phyloP scores from a whole-genome alignment of 768 basidiomycete genomes.

The Cystofilobasidium ferigula region DNA sequence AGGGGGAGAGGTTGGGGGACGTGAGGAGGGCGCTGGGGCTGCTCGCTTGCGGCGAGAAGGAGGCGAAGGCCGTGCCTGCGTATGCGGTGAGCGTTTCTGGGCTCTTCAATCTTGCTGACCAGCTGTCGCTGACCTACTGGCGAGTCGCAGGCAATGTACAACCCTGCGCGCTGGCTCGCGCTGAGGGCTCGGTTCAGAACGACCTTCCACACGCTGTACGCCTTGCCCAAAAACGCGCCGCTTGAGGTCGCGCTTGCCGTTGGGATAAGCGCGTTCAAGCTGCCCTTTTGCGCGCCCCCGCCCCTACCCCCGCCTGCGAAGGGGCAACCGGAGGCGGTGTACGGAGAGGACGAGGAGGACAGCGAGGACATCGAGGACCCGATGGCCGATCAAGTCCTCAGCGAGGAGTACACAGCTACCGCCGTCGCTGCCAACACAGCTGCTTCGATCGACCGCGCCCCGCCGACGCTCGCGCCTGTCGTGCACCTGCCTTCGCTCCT shows the following conservation, averaged over 20 bases:
- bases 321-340: too few relatives aligned
- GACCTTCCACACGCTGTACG: constrained; percentile 77
- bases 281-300: constrained; percentile 60
- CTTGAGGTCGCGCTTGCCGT: constrained; percentile 80
- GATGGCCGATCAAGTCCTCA: too few relatives aligned
- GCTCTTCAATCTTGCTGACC: background rate
- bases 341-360: too few relatives aligned
- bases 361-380: too few relatives aligned
- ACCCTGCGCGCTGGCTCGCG: constrained; percentile 60
- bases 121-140: background rate
- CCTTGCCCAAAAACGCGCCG: constrained; percentile 73
- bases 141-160: constrained; percentile 61
- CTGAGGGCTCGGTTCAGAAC: constrained; percentile 69
- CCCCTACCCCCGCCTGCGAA: too few relatives aligned
- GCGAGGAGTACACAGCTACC: background rate
- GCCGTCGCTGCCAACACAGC: background rate
- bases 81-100: constrained; percentile 53
- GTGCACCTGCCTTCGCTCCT: background rate
- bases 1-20: constrained; percentile 59
- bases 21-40: constrained; percentile 66
- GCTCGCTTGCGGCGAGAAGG: constrained; percentile 50
- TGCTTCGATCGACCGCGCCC: background rate
- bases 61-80: constrained; percentile 55
- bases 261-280: constrained; percentile 78
- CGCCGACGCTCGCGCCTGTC: too few relatives aligned